These are phyloP conservation scores for Lichtheimia ramosa DNA, from an alignment of 371 early-diverging fungal genomes.

Conservation along the genomic window DNA sequence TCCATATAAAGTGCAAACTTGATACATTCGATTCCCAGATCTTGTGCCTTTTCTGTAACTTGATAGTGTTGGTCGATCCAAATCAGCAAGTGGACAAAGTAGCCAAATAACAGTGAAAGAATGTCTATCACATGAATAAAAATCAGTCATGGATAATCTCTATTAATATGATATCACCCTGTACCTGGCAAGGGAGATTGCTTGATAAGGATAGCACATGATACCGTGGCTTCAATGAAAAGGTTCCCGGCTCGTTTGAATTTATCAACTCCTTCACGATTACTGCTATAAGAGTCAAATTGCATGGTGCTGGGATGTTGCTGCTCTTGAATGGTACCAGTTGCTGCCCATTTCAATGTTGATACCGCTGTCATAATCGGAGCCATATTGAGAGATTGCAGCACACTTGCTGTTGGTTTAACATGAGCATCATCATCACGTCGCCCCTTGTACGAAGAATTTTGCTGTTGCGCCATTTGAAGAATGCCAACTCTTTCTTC, in stretches of 20 bases:
- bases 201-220: slow-evolving; percentile 56
- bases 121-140: slow-evolving; percentile 13
- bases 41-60: slow-evolving; percentile 49
- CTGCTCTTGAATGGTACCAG: not conserved
- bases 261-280: slow-evolving; percentile 19
- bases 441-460: too few species aligned
- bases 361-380: too few species aligned
- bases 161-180: not conserved
- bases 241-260: slow-evolving; percentile 36
- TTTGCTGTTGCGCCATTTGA: slow-evolving; percentile 11
- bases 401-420: too few species aligned
- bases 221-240: slow-evolving; percentile 49
- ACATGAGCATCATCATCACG: too few species aligned
- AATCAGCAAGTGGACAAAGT: slow-evolving; percentile 38
- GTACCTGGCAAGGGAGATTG: slow-evolving; percentile 63
- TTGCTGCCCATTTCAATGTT: not conserved
- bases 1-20: slow-evolving; percentile 55
- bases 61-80: slow-evolving; percentile 55
- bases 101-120: slow-evolving; percentile 32
- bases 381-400: not conserved
- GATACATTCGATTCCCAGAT: slow-evolving; percentile 49
- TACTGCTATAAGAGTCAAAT: not conserved
- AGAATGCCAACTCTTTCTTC: slow-evolving; percentile 42
- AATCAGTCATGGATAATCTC: not conserved
- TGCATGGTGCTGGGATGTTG: not conserved